Evolutionary conservation across 495 filamentous ascomycete genomes (phyloP).

Genomic region (Penicillium chermesinum): DNA sequence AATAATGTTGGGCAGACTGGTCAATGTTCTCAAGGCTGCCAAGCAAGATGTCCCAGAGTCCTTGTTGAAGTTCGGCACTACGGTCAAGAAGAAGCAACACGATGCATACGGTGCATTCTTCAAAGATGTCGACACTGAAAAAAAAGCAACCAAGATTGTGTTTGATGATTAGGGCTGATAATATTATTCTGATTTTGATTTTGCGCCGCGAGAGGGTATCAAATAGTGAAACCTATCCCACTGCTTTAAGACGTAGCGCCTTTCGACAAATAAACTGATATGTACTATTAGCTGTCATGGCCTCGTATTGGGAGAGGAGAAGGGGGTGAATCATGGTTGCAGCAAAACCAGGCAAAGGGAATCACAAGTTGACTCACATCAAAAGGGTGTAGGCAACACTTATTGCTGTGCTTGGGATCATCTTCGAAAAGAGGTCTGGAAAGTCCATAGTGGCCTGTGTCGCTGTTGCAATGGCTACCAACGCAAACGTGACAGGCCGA

Average conservation of each 20-base stretch:
- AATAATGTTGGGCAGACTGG: conserved; percentile 46
- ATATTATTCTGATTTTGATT: conserved; percentile 15
- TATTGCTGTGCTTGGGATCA: conserved; percentile 47
- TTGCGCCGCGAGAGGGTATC: conserved; percentile 16
- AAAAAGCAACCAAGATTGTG: conserved; percentile 85
- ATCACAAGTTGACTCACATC: conserved; percentile 59
- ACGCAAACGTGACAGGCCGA: conserved; percentile 26
- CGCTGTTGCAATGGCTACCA: conserved; percentile 29
- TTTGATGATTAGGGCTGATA: conserved; percentile 61
- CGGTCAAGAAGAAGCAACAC: conserved; percentile 97
- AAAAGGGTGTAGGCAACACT: conserved; percentile 49
- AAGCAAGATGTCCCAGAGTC: conserved; percentile 85
- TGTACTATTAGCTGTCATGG: conserved; percentile 14
- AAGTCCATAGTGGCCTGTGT: conserved; percentile 23
- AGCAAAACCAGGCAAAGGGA: too few species aligned
- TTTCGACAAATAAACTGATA: conserved; percentile 59
- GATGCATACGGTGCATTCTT: conserved; percentile 88
- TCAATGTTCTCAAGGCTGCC: conserved; percentile 87
- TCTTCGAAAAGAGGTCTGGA: conserved; percentile 23
- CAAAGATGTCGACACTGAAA: conserved; percentile 70
- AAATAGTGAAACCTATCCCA: conserved; percentile 36
- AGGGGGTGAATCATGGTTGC: too few species aligned
- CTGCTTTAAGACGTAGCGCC: conserved; percentile 48
- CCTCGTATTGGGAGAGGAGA: too few species aligned
- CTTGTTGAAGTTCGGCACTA: conserved; percentile 90